Percentiles rank a stretch among this genome's conserved stretches.
Conservation (phyloP, 331 rosid species). For the Ulmus americana region DNA sequence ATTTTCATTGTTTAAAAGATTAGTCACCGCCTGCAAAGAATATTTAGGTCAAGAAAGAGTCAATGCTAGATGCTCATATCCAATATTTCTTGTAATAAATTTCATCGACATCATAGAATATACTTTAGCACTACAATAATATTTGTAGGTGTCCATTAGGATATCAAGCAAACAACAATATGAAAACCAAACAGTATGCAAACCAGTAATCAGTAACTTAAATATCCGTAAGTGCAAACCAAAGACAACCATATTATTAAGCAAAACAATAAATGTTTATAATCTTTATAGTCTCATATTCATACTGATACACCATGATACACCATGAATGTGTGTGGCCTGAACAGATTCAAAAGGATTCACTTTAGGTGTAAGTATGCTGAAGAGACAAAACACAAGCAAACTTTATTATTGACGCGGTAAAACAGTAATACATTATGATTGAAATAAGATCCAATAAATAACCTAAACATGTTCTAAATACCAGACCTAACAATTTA, state of each 20-base stretch:
- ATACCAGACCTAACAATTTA: too few relatives aligned
- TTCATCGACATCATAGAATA: slow-evolving; percentile 6
- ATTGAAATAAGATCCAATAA: too few relatives aligned
- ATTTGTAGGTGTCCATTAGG: too few relatives aligned
- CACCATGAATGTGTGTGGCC: background rate
- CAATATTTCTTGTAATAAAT: slow-evolving; percentile 15
- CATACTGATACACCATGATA: background rate
- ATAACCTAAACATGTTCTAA: too few relatives aligned
- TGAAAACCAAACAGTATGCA: too few relatives aligned
- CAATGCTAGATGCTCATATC: slow-evolving; percentile 11
- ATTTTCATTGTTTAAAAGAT: slow-evolving; percentile 65
- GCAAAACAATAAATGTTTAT: background rate
- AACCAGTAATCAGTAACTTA: too few relatives aligned
- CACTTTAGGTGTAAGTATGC: background rate
- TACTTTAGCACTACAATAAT: background rate
- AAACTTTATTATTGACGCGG: too few relatives aligned
- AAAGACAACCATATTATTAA: background rate
- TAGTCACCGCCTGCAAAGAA: slow-evolving; percentile 70
- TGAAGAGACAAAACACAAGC: too few relatives aligned
- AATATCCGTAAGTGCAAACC: background rate
- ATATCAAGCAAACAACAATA: too few relatives aligned
- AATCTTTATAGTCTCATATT: background rate
- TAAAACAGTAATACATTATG: too few relatives aligned
- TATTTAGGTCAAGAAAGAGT: slow-evolving; percentile 19
- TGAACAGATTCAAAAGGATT: background rate